A percentile compares a stretch with the other conserved stretches of the same genome.
Evolutionary conservation across 805 yeast genomes (phyloP).

Genomic region (Ogataea polymorpha): DNA sequence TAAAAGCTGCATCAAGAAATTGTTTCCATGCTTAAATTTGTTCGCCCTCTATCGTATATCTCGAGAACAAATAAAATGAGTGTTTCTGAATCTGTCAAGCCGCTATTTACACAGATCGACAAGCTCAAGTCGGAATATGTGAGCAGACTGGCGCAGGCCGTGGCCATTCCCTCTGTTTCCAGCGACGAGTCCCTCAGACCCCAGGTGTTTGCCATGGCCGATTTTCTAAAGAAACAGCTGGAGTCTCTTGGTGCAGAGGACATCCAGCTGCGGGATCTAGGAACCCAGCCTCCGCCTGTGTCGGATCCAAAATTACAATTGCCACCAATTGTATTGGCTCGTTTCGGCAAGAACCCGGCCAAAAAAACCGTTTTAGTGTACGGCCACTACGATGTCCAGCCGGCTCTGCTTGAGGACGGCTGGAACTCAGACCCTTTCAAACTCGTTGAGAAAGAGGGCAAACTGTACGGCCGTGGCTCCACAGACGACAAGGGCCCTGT

Average conservation of each 20-base stretch:
- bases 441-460: slow-evolving; percentile 63
- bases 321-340: slow-evolving; percentile 94
- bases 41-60: slow-evolving; percentile 10
- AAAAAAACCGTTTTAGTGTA: slow-evolving; percentile 90
- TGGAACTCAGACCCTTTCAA: slow-evolving; percentile 93
- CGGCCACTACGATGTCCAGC: slow-evolving; percentile 99
- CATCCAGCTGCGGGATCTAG: slow-evolving; percentile 77
- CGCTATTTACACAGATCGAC: slow-evolving; percentile 59
- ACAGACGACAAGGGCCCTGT: slow-evolving; percentile 99
- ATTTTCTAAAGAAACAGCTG: slow-evolving; percentile 71
- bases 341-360: slow-evolving; percentile 74
- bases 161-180: slow-evolving; percentile 92
- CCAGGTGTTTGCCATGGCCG: slow-evolving; percentile 84
- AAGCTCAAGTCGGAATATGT: slow-evolving; percentile 74
- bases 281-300: slow-evolving; percentile 92
- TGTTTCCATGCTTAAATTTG: slow-evolving; percentile 8
- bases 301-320: slow-evolving; percentile 59
- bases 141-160: slow-evolving; percentile 73
- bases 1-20: background rate
- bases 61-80: slow-evolving; percentile 17
- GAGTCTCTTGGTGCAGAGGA: slow-evolving; percentile 73
- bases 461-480: slow-evolving; percentile 88
- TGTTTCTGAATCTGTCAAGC: slow-evolving; percentile 29
- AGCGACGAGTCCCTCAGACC: slow-evolving; percentile 88
- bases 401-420: slow-evolving; percentile 89